These are phyloP conservation scores for Beauveria pseudobassiana DNA, from an alignment of 2,329 filamentous ascomycete genomes.

Conservation along the genomic window DNA sequence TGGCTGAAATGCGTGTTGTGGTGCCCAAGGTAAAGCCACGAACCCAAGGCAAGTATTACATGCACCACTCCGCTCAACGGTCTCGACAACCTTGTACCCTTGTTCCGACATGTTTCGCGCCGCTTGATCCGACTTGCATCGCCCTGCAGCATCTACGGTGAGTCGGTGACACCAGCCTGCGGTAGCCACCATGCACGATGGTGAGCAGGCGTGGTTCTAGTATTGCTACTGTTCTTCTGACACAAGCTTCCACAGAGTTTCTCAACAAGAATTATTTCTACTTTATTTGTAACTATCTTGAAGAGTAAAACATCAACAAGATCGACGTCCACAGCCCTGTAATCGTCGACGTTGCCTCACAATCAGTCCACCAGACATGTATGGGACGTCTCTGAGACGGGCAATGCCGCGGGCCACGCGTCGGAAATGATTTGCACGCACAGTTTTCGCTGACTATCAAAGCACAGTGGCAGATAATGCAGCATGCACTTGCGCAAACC, in stretches of 20 bases:
- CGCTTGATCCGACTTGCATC: constrained; percentile 7
- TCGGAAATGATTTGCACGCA: background rate
- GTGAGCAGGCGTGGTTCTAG: background rate
- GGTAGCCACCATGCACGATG: constrained; percentile 2
- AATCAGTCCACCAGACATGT: background rate
- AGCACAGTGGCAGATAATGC: background rate
- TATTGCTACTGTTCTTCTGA: background rate
- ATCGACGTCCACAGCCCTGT: background rate
- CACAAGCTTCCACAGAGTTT: background rate
- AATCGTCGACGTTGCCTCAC: background rate
- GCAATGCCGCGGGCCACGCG: background rate
- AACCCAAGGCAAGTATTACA: background rate
- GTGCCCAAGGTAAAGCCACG: background rate
- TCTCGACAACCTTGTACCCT: background rate
- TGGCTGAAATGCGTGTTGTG: background rate
- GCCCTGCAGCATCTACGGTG: background rate
- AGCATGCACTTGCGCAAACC: background rate
- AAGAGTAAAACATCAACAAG: background rate
- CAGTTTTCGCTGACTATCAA: background rate
- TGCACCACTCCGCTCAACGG: background rate
- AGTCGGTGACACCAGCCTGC: background rate
- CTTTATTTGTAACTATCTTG: background rate
- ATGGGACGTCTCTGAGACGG: no score
- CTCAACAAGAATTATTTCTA: background rate
- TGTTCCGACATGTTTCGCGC: background rate